Percentiles rank a stretch among this genome's conserved stretches.
Evolutionary conservation across 2,329 filamentous ascomycete genomes (phyloP).

Genomic region (Curvularia lunata): DNA sequence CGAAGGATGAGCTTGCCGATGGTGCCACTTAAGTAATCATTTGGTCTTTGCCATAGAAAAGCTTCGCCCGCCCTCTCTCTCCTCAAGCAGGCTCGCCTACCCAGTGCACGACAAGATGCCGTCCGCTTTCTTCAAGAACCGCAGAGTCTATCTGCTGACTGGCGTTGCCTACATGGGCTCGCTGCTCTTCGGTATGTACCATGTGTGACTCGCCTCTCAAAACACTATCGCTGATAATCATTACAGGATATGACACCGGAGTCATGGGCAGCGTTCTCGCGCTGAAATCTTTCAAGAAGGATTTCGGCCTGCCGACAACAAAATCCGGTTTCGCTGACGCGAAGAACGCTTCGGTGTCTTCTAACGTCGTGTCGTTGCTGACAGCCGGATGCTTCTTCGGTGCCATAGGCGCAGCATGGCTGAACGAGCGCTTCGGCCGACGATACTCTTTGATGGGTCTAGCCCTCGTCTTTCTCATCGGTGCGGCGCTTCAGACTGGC

Average conservation of each 20-base stretch:
- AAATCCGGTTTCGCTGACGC: constrained; percentile 15
- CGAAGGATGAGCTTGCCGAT: constrained; percentile 3
- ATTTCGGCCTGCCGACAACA: constrained; percentile 16
- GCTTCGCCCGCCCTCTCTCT: constrained; percentile 1
- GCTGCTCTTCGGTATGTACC: constrained; percentile 12
- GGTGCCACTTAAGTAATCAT: constrained; percentile 5
- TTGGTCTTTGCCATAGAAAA: constrained; percentile 5
- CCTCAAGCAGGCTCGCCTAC: neutral
- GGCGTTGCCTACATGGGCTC: constrained; percentile 19
- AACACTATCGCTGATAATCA: neutral
- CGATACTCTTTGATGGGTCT: constrained; percentile 15
- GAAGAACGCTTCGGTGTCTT: constrained; percentile 12
- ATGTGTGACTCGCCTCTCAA: neutral
- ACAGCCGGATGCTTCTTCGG: constrained; percentile 18
- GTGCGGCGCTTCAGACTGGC: constrained; percentile 14
- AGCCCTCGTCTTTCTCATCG: constrained; percentile 12
- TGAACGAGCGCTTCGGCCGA: constrained; percentile 16
- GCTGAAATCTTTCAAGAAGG: constrained; percentile 15
- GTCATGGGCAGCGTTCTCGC: constrained; percentile 18
- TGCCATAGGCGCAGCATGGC: constrained; percentile 15
- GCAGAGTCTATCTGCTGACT: constrained; percentile 15
- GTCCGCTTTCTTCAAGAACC: constrained; percentile 18
- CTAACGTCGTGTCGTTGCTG: constrained; percentile 13
- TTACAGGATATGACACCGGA: constrained; percentile 15
- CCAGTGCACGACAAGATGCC: constrained; percentile 8